Evolutionary conservation across 2,329 filamentous ascomycete species (phyloP).

Genomic region (Penicillium sp.): DNA sequence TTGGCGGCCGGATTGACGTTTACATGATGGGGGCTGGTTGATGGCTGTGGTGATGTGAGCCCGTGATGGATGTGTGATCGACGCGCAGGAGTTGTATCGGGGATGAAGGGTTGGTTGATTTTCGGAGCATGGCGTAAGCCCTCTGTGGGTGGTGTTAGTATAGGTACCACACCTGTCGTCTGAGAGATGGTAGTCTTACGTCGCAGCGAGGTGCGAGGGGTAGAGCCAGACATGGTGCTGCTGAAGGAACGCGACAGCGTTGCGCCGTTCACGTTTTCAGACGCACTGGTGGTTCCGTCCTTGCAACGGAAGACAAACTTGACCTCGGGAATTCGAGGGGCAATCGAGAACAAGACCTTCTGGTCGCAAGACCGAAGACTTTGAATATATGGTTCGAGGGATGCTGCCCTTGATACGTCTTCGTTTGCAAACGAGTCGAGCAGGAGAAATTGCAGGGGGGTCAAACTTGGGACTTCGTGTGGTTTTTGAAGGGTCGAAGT

Average conservation of each 20-base stretch:
- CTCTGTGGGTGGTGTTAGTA: slow-evolving; percentile 30
- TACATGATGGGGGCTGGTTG: slow-evolving; percentile 22
- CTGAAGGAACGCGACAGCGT: slow-evolving; percentile 1
- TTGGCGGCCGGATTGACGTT: slow-evolving; percentile 33
- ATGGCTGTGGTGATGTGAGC: slow-evolving; percentile 37
- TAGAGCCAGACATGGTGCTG: slow-evolving; percentile 24
- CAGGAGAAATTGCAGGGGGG: not conserved
- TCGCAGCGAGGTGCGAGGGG: slow-evolving; percentile 27
- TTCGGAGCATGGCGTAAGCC: slow-evolving; percentile 43
- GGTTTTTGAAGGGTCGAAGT: not conserved
- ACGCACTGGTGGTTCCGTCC: not conserved
- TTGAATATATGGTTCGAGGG: not conserved
- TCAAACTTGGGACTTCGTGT: not conserved
- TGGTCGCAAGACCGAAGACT: not conserved
- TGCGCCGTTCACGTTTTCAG: not conserved
- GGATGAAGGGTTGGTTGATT: slow-evolving; percentile 42
- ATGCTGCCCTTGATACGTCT: slow-evolving; percentile 9
- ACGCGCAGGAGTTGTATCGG: slow-evolving; percentile 39
- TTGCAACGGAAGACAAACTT: not conserved
- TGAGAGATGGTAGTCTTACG: slow-evolving; percentile 15
- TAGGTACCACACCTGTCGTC: not conserved
- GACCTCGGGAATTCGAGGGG: not conserved
- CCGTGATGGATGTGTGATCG: slow-evolving; percentile 33
- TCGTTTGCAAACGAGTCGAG: not conserved
- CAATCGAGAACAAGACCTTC: not conserved